Percentiles rank a stretch among this genome's conserved stretches.
These are phyloP conservation scores for Leccinum rimulosum DNA, from an alignment of 768 basidiomycete species.

Conservation along the genomic window DNA sequence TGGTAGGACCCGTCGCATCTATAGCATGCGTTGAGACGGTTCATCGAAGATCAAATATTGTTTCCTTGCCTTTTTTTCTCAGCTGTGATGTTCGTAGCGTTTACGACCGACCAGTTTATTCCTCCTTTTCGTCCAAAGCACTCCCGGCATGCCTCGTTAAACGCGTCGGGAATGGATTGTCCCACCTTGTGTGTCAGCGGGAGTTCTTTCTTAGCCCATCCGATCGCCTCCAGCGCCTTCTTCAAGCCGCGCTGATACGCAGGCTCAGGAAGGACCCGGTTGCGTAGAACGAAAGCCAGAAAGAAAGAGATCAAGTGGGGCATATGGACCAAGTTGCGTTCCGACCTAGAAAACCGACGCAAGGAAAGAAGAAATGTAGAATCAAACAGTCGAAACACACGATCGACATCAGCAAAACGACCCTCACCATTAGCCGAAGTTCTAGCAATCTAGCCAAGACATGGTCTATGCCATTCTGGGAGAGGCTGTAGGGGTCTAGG, in stretches of 20 bases:
- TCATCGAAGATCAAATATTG: not conserved
- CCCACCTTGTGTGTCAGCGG: conserved; percentile 41
- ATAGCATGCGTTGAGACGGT: conserved; percentile 5
- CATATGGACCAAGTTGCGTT: conserved; percentile 45
- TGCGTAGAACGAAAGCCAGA: conserved; percentile 57
- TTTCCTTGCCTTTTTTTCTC: conserved; percentile 10
- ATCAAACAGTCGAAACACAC: not conserved
- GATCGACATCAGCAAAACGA: too few relatives aligned
- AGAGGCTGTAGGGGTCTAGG: too few relatives aligned
- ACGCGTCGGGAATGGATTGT: conserved; percentile 39
- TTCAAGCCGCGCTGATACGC: conserved; percentile 44
- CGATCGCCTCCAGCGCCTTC: conserved; percentile 43
- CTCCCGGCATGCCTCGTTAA: conserved; percentile 47
- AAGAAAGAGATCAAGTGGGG: conserved; percentile 62
- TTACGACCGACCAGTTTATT: conserved; percentile 31
- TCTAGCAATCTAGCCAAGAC: too few relatives aligned
- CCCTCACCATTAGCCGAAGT: too few relatives aligned
- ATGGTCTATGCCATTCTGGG: too few relatives aligned
- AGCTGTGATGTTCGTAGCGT: conserved; percentile 3
- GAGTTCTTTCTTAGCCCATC: conserved; percentile 41
- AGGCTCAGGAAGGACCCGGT: conserved; percentile 49
- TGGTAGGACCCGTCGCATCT: conserved; percentile 8
- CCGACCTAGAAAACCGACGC: conserved; percentile 34
- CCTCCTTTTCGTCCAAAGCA: conserved; percentile 50
- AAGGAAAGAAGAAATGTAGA: not conserved